Evolutionary conservation across 257 asterid species (phyloP).

Genomic region (Solanum rostratum): DNA sequence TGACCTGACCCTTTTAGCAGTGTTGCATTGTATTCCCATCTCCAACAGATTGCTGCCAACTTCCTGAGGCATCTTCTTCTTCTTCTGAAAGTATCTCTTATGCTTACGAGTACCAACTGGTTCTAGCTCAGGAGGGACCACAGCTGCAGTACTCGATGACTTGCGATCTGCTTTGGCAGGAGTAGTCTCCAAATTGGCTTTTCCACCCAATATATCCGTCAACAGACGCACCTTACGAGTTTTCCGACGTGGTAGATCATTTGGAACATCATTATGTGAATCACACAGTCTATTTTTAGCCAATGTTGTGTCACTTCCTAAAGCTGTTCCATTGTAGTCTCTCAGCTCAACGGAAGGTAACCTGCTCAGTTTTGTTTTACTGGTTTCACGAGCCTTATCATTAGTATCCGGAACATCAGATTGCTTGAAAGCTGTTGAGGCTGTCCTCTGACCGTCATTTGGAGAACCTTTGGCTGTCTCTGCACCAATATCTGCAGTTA

Average conservation of each 20-base stretch:
- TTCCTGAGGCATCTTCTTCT: conserved; percentile 28
- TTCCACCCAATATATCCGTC: conserved; percentile 55
- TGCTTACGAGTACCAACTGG: conserved; percentile 1
- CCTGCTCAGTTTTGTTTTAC: background rate
- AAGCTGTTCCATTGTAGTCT: conserved; percentile 22
- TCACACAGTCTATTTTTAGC: background rate
- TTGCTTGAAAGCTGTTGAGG: background rate
- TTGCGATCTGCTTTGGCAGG: conserved; percentile 4
- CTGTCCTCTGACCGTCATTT: background rate
- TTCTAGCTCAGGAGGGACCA: conserved; percentile 24
- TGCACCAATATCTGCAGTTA: background rate
- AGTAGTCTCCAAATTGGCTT: conserved; percentile 12
- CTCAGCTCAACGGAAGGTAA: conserved; percentile 14
- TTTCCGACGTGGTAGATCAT: conserved; percentile 14
- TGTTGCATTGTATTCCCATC: conserved; percentile 4
- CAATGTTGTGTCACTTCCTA: conserved; percentile 25
- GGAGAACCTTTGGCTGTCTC: background rate
- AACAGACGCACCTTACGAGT: conserved; percentile 56
- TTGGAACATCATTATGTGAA: background rate
- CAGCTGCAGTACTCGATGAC: background rate
- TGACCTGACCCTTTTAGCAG: conserved; percentile 27
- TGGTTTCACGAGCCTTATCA: background rate
- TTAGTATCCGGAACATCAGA: background rate
- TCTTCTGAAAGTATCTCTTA: conserved; percentile 22
- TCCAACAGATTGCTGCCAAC: conserved; percentile 21